Evolutionary conservation across 2,329 filamentous ascomycete species (phyloP).

Genomic region (Paraconiothyrium sp.): DNA sequence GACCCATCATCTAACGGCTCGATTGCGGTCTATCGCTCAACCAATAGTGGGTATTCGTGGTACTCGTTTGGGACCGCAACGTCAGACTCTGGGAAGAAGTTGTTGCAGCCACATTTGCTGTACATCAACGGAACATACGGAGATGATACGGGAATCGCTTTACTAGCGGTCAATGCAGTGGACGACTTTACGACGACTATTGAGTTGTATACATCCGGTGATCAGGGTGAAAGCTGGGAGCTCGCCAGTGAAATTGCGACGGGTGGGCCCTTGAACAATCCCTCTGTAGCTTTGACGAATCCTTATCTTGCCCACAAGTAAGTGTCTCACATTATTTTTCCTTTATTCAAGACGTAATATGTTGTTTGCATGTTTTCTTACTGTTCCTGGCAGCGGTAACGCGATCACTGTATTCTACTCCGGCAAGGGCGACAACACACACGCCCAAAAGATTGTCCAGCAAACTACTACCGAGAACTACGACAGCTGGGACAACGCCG

Average conservation of each 20-base stretch:
- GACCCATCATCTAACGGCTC: constrained; percentile 21
- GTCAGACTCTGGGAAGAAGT: constrained; percentile 21
- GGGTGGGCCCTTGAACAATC: constrained; percentile 24
- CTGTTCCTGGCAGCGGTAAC: constrained; percentile 12
- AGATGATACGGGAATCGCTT: constrained; percentile 21
- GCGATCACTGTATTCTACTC: constrained; percentile 32
- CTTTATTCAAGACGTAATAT: not conserved
- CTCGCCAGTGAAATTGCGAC: constrained; percentile 25
- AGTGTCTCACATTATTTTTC: not conserved
- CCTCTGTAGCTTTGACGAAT: constrained; percentile 26
- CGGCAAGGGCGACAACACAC: constrained; percentile 25
- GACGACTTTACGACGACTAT: constrained; percentile 31
- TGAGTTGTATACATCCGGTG: constrained; percentile 28
- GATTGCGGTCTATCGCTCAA: constrained; percentile 26
- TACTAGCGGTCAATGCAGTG: constrained; percentile 30
- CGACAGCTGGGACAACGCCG: constrained; percentile 26
- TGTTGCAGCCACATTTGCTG: constrained; percentile 30
- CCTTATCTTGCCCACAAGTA: constrained; percentile 31
- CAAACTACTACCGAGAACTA: constrained; percentile 26
- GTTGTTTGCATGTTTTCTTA: constrained; percentile 3
- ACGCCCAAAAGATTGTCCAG: constrained; percentile 32
- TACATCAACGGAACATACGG: constrained; percentile 26
- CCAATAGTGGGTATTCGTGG: constrained; percentile 34
- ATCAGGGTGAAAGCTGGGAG: constrained; percentile 27
- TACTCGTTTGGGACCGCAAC: constrained; percentile 25